Base-by-base conservation (phyloP, 2,329 filamentous ascomycete genomes). In the Beauveria brongniartii region DNA sequence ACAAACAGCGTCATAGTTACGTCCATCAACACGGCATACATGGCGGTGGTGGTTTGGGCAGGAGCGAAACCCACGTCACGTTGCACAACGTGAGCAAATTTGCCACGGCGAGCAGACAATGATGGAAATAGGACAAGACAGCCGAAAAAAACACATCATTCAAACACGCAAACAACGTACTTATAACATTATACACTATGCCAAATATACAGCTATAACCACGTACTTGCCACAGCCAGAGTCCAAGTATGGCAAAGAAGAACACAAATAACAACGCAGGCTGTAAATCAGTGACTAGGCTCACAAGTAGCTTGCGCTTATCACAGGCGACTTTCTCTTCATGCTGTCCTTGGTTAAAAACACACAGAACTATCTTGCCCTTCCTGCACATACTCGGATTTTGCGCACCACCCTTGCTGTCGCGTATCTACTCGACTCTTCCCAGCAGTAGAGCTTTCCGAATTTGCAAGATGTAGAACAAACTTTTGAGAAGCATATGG, bases 161-260 rank as follows among this genome's bases (percentile, higher is more conserved):
- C 28, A 57, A 50, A 53, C 26, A 52, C 34, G 37, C 52, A 50
- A 51, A 28, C 44, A 55, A 51, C 46, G 51, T 57, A 57, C 56
- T 60, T 41, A 56, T 57, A 60, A 56, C 70, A 72, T 72, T 72
- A 72, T 72, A 72, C 70, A 72, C 70, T 72, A 72, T 70, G 57
- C 57, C 67, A 61, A 72, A 71, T 72, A 70, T 66, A 71, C 68
- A 70, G 67, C 68, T 70, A 69, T 67, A 67, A 55, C 41, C 61
- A 55, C 34, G 28, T 40, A 60, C 55, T 56, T 61, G 52, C 44
- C 52, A 43, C 18, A 56, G 59, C 44, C 51, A 50, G 9, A 56
- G 59, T n/a, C 22, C 43, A 52, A 51, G 44, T 50, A 22, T 51
- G 22, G 43, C 58, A 43, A n/a, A 22, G 48, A 48, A 54, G 47